Base-by-base conservation (phyloP, 202 grass and related monocot species). In the Digitaria exilis region DNA sequence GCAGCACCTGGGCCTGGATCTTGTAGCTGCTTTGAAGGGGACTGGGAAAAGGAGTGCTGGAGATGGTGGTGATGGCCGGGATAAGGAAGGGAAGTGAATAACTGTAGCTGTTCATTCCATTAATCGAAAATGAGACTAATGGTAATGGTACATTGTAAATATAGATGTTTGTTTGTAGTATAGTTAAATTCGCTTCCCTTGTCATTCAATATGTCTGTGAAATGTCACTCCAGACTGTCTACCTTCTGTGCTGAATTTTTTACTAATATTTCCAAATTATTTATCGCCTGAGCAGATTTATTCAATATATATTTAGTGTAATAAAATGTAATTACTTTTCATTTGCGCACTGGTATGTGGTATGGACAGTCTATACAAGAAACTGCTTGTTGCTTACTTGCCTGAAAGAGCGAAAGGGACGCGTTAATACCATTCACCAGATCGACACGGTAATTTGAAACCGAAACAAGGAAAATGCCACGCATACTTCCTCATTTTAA, bases 21-120 rank as follows among this genome's bases (percentile, higher is more conserved):
- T 94, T 80, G 78, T 81, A 54, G 62, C 94, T 73, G 89, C 70
- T 13, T 71, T 88, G 11, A 86, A 89, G 71, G 87, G 85, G 22
- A 70, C 78, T 71, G 88, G 91, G 5, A 97, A 90, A 77, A 87
- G 73, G 69, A 93, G 69, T 67, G 81, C 83, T 55, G 86, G 52
- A 9, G 83, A 92, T 75, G 81, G 85, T 68, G 63, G 83, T 34
- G 89, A 89, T 24, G 84, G 69, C 42, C 42, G 51, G 58, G 88
- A 87, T 71, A 90, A 84, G 67, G 84, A 90, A 72, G 69, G 80
- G 8, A 87, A 70, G 54, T 90, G 80, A 90, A 76, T 61, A 50
- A 13, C 39, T 63, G 32, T 51, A 16, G 24, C 22, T 46, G 25
- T 24, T 45, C 41, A 37, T 61, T 49, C 13, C n/a, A 21, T 76